Percentiles rank a stretch among this genome's conserved stretches.
Evolutionary conservation across 306 rosid species (phyloP).

Genomic region (cucumber (Cucumis sativus)): Cucumber_9930_V3 NC_026656.2:4156501-4157000

Average conservation of each 20-base stretch:
- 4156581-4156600: neutral
- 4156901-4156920: neutral
- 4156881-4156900: neutral
- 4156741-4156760: neutral
- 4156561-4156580: neutral
- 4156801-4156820: neutral
- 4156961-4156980: no score
- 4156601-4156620: neutral
- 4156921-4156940: neutral
- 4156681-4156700: neutral
- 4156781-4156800: neutral
- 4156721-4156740: neutral
- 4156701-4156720: neutral
- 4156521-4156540: neutral
- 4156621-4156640: neutral
- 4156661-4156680: neutral
- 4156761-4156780: neutral
- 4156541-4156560: conserved; percentile 1
- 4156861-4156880: neutral
- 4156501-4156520: neutral
- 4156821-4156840: neutral
- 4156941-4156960: neutral
- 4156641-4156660: neutral
- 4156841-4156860: neutral
- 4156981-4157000: no score